These are phyloP conservation scores for Metschnikowia henanensis DNA, from an alignment of 805 yeast genomes.

Conservation along the genomic window DNA sequence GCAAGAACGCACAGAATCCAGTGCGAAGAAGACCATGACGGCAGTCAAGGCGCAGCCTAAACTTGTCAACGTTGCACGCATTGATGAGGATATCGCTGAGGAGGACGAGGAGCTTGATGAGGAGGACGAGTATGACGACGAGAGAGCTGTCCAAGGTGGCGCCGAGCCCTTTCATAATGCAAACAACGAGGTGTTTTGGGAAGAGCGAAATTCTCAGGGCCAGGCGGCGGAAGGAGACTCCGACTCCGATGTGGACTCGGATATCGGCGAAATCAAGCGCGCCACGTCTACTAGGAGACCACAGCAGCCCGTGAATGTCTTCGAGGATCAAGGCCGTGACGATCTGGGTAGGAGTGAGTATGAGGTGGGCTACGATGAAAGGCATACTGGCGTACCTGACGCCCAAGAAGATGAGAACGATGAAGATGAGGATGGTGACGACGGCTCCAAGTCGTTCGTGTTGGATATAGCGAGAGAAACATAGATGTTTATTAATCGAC, in stretches of 20 bases:
- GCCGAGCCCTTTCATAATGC: too few relatives aligned
- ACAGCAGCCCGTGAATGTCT: not conserved
- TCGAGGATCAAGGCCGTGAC: not conserved
- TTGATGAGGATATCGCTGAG: conserved; percentile 44
- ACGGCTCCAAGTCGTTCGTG: conserved; percentile 16
- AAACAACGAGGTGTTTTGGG: conserved; percentile 4
- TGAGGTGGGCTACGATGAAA: too few relatives aligned
- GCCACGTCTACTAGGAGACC: conserved; percentile 29
- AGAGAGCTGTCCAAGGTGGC: too few relatives aligned
- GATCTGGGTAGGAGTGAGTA: too few relatives aligned
- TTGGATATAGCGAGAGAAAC: conserved; percentile 13
- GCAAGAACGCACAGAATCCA: conserved; percentile 33
- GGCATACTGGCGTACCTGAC: not conserved
- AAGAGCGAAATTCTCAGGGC: not conserved
- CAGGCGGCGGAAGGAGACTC: conserved; percentile 11
- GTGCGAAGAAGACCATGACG: conserved; percentile 54
- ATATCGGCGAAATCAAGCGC: conserved; percentile 43
- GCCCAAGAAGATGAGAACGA: conserved; percentile 1
- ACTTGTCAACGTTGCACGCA: conserved; percentile 56
- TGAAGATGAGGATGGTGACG: conserved; percentile 5
- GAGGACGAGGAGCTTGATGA: conserved; percentile 19
- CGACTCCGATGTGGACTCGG: conserved; percentile 45
- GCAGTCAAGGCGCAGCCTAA: conserved; percentile 78
- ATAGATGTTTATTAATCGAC: not conserved
- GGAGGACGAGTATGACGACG: not conserved